Percentiles rank a stretch among this genome's conserved stretches.
Conservation (phyloP, 345 rosid species). For the Arabidopsis suecica region DNA sequence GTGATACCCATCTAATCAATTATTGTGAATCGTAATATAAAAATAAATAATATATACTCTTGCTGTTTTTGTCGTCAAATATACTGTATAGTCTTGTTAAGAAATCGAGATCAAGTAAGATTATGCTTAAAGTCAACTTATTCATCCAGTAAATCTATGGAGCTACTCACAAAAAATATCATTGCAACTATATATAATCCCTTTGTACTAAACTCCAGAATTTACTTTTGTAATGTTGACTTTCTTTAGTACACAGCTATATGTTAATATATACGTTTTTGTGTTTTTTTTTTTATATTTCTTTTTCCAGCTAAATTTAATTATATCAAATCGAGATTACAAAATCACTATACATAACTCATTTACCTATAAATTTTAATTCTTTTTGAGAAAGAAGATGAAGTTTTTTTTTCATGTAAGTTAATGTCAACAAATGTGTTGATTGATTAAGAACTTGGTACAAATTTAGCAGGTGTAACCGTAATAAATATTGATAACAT, state of each 20-base stretch:
- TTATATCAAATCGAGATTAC: no score
- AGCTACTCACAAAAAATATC: slow-evolving; percentile 29
- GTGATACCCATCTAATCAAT: background rate
- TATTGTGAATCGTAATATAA: background rate
- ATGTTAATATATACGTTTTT: no score
- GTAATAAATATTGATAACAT: background rate
- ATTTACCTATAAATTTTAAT: no score
- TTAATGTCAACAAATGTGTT: background rate
- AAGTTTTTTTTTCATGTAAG: background rate
- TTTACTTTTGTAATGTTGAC: background rate
- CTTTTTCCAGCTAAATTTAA: no score
- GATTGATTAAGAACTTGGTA: slow-evolving; percentile 1
- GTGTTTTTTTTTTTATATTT: no score
- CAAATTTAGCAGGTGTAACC: background rate
- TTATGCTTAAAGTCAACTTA: slow-evolving; percentile 42
- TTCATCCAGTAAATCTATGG: slow-evolving; percentile 30
- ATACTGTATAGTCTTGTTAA: slow-evolving; percentile 26
- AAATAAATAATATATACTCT: background rate
- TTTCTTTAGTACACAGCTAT: background rate
- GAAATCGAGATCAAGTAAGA: slow-evolving; percentile 32
- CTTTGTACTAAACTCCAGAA: slow-evolving; percentile 7
- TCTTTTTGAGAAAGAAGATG: no score
- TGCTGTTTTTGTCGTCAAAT: background rate
- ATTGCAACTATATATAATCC: slow-evolving; percentile 20
- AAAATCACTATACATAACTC: background rate